These are phyloP conservation scores for Fraxinus anomala DNA, from an alignment of 257 asterid genomes.

Conservation along the genomic window DNA sequence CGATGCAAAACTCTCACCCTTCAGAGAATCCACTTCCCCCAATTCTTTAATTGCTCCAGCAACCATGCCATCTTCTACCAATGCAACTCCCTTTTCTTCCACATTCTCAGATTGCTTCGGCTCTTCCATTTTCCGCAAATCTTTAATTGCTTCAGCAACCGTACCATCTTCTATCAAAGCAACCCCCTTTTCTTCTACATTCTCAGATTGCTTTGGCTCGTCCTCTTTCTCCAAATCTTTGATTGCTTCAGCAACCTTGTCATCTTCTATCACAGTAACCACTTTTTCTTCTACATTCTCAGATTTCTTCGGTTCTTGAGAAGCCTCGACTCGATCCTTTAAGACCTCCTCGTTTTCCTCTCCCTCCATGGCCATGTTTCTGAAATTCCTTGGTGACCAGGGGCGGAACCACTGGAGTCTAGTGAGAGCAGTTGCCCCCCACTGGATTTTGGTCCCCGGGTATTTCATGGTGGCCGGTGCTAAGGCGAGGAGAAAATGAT, in stretches of 20 bases:
- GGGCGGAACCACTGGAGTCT: not conserved
- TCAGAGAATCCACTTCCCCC: not conserved
- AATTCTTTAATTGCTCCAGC: not conserved
- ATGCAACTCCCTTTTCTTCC: not conserved
- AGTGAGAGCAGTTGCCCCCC: too few species aligned
- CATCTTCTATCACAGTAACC: not conserved
- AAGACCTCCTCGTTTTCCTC: slow-evolving; percentile 14
- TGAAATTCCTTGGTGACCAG: not conserved
- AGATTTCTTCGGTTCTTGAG: slow-evolving; percentile 12
- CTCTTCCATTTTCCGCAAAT: not conserved
- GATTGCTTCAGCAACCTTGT: not conserved
- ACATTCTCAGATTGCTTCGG: slow-evolving; percentile 2
- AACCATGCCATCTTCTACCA: not conserved
- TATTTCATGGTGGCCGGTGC: not conserved
- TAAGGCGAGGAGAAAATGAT: not conserved
- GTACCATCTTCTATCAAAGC: not conserved
- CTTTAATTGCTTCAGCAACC: not conserved
- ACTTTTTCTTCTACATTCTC: slow-evolving; percentile 3
- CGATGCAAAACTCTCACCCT: slow-evolving; percentile 12
- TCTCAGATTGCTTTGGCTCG: not conserved
- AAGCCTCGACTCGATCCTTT: slow-evolving; percentile 17
- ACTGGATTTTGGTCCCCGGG: not conserved
- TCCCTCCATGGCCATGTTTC: slow-evolving; percentile 20
- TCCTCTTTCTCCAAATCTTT: not conserved
- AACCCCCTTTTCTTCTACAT: not conserved